These are phyloP conservation scores for Tetrahymena thermophila DNA, from an alignment of 73 alveolate genomes.

Conservation along the genomic window DNA sequence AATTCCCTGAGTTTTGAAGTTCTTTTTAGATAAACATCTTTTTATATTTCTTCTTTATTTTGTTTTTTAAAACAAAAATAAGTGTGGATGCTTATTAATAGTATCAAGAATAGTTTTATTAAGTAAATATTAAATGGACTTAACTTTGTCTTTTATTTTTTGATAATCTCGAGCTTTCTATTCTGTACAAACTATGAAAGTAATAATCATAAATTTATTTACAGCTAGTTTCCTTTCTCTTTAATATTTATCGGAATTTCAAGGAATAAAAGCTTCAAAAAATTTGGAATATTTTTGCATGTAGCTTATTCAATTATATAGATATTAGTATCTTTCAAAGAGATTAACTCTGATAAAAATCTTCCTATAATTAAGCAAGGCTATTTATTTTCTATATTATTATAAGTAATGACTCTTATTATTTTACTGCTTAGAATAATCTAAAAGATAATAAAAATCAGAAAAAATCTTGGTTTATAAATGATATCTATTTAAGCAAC, in stretches of 20 bases:
- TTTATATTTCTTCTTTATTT: background rate
- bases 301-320: background rate
- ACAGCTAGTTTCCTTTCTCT: background rate
- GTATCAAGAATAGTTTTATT: background rate
- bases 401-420: background rate
- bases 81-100: background rate
- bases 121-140: background rate
- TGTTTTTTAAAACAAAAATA: no score
- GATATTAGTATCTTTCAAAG: background rate
- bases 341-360: background rate
- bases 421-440: background rate
- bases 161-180: background rate
- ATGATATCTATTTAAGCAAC: no score
- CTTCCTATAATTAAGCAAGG: background rate
- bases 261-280: background rate
- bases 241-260: background rate
- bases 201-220: background rate
- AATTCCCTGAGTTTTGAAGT: background rate
- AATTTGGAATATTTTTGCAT: background rate
- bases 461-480: background rate
- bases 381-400: background rate
- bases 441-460: no score
- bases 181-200: background rate
- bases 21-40: background rate
- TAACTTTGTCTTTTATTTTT: background rate